Base-by-base conservation (phyloP, 2,329 filamentous ascomycete species). In the Clonostachys rhizophaga region DNA sequence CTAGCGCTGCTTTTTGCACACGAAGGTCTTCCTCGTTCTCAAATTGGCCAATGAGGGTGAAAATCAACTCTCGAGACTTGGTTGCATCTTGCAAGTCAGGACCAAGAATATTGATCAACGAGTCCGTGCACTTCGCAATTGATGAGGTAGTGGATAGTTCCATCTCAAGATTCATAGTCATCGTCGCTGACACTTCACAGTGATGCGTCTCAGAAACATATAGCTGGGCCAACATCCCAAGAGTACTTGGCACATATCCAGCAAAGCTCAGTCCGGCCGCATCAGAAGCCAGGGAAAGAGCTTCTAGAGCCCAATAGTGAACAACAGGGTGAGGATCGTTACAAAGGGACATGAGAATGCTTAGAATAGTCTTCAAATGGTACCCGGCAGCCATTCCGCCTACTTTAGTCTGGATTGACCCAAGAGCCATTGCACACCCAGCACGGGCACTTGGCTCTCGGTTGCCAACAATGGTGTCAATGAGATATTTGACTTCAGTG, bases 341-440 rank as follows among this genome's bases (percentile, higher is more conserved):
- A 64, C 91, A 92, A 10, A 99, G 77, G 8, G 94, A 97, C 87
- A 97, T 95, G n/a, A 99, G 72, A 37, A 99, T 95, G 16, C 92
- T 88, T n/a, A 96, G 79, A 44, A 99, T 96, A 2, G 91, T 96
- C 71, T 97, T 97, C 44, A 99, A 76, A 63, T 99, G 94, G 57
- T 94, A 91, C 5, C 91, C 91, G 47, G 94, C 94, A 46, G 94
- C 94, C 91, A 99, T 97, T 48, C 94, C 92, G 48, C 94, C 95
- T 34, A 99, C 88, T 63, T 96, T 91, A 16, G 90, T 88, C 67
- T 99, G 91, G 45, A 99, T 97, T 48, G 87, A 88, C 9, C 94
- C 94, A 33, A 99, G 72, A 12, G 94, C 91, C 73, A 95, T 89
- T 14, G 95, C 94, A 66, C 92, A 99, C 11, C 94, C 94, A 41